phyloP scores from a whole-genome alignment of 139 green algal genomes.

The Picochlorum sp. region DNA sequence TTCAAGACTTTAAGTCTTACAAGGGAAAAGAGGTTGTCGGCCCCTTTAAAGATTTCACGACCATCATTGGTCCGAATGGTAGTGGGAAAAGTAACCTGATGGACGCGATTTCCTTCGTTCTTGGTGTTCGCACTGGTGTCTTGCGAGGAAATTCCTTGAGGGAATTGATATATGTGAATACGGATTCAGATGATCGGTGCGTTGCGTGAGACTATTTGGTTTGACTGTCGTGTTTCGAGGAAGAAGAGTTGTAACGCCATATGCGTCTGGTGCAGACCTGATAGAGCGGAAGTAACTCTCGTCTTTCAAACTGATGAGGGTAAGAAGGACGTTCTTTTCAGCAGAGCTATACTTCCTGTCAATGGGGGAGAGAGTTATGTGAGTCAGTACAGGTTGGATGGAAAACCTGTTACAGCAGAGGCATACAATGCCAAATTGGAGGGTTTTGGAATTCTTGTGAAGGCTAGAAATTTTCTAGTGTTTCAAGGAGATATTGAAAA shows the following conservation, averaged over 20 bases:
- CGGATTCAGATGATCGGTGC: constrained; percentile 27
- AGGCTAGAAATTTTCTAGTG: constrained; percentile 95
- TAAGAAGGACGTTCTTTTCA: constrained; percentile 61
- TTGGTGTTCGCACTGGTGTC: constrained; percentile 78
- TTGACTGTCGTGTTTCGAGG: no score
- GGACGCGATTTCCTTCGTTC: constrained; percentile 98
- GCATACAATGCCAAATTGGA: constrained; percentile 74
- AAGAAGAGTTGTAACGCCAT: not conserved
- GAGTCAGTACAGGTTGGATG: constrained; percentile 72
- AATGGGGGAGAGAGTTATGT: constrained; percentile 16
- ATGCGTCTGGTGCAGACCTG: constrained; percentile 17
- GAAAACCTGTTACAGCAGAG: constrained; percentile 62
- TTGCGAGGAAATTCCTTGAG: constrained; percentile 66
- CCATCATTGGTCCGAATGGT: constrained; percentile 91
- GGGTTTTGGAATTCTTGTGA: constrained; percentile 81
- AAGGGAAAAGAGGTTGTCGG: constrained; percentile 75
- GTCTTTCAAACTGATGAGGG: constrained; percentile 53
- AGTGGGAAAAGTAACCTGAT: constrained; percentile 97
- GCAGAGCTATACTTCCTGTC: constrained; percentile 49
- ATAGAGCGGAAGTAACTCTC: constrained; percentile 60
- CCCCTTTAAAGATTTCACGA: constrained; percentile 89
- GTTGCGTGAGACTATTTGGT: not conserved
- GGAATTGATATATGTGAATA: constrained; percentile 88
- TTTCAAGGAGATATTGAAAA: constrained; percentile 99
- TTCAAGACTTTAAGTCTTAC: constrained; percentile 97